Conservation (phyloP, 2,329 filamentous ascomycete genomes). For the Diaporthe eres region DNA sequence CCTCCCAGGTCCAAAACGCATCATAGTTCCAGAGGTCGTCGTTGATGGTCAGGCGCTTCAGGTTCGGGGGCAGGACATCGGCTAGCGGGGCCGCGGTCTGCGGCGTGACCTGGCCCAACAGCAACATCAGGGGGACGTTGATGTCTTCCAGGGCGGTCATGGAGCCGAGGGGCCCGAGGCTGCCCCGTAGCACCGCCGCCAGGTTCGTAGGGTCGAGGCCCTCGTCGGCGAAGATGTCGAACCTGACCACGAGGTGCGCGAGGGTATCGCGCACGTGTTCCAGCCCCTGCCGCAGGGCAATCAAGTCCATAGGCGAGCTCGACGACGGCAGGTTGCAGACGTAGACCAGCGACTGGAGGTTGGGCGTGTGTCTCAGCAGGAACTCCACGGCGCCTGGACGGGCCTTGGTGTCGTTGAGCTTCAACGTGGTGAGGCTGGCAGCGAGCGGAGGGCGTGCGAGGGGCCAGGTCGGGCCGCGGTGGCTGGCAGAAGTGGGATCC, state of each 20-base stretch:
- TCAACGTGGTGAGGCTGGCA: background rate
- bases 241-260: background rate
- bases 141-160: background rate
- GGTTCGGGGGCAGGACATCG: background rate
- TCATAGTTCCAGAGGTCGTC: background rate
- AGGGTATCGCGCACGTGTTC: background rate
- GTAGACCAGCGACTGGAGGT: background rate
- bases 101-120: background rate
- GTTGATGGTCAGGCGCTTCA: background rate
- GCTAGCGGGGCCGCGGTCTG: background rate
- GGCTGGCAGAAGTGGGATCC: background rate
- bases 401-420: background rate
- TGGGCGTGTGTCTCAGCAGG: background rate
- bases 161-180: background rate
- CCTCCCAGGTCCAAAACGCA: background rate
- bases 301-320: background rate
- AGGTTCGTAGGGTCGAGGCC: background rate
- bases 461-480: background rate
- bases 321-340: background rate
- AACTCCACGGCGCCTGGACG: background rate
- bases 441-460: background rate
- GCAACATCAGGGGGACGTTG: background rate
- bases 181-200: background rate
- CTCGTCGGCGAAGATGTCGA: background rate
- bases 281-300: background rate